Evolutionary conservation across 1,284 basidiomycete species (phyloP).

Genomic region (Papiliotrema laurentii): DNA sequence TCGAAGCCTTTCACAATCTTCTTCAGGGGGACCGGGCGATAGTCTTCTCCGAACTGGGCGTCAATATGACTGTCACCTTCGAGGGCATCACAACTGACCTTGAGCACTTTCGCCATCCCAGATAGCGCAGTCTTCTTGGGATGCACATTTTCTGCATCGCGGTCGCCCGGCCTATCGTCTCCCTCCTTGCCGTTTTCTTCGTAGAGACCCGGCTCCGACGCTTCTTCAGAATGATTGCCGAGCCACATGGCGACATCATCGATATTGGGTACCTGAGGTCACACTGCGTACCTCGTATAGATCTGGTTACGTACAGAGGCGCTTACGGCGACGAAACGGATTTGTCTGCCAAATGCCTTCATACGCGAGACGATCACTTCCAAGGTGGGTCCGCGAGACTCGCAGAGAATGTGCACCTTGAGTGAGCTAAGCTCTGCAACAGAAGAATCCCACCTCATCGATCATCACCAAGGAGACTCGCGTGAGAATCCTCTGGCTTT

Average conservation of each 20-base stretch:
- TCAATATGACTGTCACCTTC: constrained; percentile 1
- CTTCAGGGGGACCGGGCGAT: constrained; percentile 74
- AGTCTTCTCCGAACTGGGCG: constrained; percentile 84
- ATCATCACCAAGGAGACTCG: constrained; percentile 64
- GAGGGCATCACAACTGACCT: constrained; percentile 53
- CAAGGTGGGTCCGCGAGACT: constrained; percentile 79
- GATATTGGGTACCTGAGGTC: constrained; percentile 64
- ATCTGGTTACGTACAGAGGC: constrained; percentile 64
- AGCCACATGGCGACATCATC: constrained; percentile 87
- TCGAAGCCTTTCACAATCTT: constrained; percentile 64
- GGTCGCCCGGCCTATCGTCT: not conserved
- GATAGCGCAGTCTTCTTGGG: constrained; percentile 16
- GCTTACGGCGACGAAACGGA: constrained; percentile 82
- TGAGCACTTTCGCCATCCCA: constrained; percentile 63
- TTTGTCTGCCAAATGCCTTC: constrained; percentile 57
- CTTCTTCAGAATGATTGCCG: constrained; percentile 45
- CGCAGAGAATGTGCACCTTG: constrained; percentile 88
- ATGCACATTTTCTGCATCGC: constrained; percentile 21
- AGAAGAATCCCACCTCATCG: constrained; percentile 64
- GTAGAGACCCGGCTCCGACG: constrained; percentile 9
- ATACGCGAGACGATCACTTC: constrained; percentile 93
- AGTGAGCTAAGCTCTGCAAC: constrained; percentile 1
- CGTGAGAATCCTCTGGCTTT: constrained; percentile 53
- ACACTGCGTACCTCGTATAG: not conserved
- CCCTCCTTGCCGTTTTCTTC: constrained; percentile 18